These are phyloP conservation scores for Sphagnurus paluster DNA, from an alignment of 1,284 basidiomycete genomes.

Conservation along the genomic window DNA sequence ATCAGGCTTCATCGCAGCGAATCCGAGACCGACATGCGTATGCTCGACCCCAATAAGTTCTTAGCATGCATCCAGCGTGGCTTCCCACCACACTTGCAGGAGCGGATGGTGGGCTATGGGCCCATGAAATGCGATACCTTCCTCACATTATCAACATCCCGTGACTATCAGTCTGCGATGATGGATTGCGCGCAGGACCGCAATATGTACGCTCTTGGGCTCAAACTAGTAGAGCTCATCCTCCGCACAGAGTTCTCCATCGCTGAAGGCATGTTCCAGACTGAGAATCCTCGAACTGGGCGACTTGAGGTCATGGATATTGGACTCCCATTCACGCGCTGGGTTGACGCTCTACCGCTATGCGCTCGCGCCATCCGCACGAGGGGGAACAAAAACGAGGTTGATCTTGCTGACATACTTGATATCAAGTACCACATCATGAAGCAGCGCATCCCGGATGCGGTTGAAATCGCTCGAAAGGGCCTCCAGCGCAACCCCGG, in stretches of 20 bases:
- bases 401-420: conserved; percentile 56
- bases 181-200: conserved; percentile 42
- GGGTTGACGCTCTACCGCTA: conserved; percentile 53
- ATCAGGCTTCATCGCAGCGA: conserved; percentile 47
- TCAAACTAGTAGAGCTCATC: conserved; percentile 48
- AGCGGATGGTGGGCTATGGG: conserved; percentile 51
- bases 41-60: conserved; percentile 26
- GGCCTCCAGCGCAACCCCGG: conserved; percentile 52
- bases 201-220: conserved; percentile 51
- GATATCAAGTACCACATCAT: conserved; percentile 59
- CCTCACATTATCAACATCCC: conserved; percentile 36
- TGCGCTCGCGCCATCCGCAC: conserved; percentile 53
- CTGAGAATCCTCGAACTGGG: conserved; percentile 42
- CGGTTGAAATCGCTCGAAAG: conserved; percentile 41
- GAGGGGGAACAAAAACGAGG: conserved; percentile 35
- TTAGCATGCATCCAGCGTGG: conserved; percentile 29
- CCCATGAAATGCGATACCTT: conserved; percentile 44
- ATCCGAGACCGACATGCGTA: conserved; percentile 42
- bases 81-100: conserved; percentile 46
- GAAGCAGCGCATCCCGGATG: conserved; percentile 42
- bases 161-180: conserved; percentile 54
- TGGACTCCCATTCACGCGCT: conserved; percentile 59
- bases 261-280: conserved; percentile 51
- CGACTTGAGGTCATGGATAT: conserved; percentile 36
- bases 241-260: conserved; percentile 60